These are phyloP conservation scores for Ophiostoma perfectum DNA, from an alignment of 2,329 filamentous ascomycete genomes.

Conservation along the genomic window DNA sequence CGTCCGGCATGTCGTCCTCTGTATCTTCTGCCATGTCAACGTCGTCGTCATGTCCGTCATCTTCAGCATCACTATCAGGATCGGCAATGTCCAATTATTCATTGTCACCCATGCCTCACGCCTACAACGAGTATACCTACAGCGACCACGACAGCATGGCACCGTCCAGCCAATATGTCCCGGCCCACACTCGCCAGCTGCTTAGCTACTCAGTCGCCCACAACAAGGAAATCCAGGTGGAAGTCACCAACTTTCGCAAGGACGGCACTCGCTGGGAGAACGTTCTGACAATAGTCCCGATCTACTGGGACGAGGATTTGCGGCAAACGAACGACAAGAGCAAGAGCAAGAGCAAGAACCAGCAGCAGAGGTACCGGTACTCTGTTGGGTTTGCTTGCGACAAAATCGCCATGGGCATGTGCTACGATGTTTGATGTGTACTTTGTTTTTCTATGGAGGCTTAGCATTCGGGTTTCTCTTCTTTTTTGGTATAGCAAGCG, in stretches of 20 bases:
- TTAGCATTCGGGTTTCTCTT: no score
- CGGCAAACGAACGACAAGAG: no score
- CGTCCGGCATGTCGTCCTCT: background rate
- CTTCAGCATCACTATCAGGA: background rate
- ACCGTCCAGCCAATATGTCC: background rate
- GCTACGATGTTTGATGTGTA: background rate
- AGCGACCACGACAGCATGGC: background rate
- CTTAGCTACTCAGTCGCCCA: slow-evolving; percentile 44
- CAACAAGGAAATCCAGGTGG: slow-evolving; percentile 44
- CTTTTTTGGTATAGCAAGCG: background rate
- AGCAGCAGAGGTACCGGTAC: slow-evolving; percentile 48
- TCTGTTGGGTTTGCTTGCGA: slow-evolving; percentile 77
- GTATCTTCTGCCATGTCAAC: background rate
- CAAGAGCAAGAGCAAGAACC: background rate
- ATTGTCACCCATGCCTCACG: background rate
- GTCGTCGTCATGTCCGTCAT: background rate
- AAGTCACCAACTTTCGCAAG: slow-evolving; percentile 74
- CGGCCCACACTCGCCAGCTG: slow-evolving; percentile 43
- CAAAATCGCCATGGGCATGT: slow-evolving; percentile 21
- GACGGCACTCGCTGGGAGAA: slow-evolving; percentile 77
- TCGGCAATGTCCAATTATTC: background rate
- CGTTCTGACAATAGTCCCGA: slow-evolving; percentile 76
- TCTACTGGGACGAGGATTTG: slow-evolving; percentile 59
- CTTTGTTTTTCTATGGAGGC: background rate
- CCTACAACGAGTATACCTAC: background rate